Conservation (phyloP, 2,329 filamentous ascomycete genomes). For the Polytolypa hystricis region DNA sequence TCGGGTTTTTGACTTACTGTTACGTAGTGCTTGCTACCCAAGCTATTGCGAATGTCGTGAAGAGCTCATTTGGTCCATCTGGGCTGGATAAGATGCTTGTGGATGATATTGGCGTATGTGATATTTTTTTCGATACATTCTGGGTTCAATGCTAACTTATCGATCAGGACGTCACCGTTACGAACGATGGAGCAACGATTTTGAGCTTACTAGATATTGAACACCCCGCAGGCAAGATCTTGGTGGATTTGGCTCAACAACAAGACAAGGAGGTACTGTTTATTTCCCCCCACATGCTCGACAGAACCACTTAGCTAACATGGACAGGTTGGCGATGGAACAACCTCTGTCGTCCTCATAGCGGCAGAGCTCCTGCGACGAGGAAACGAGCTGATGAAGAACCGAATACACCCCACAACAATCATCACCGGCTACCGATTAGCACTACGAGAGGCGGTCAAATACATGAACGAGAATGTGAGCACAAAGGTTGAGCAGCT, state of each 20-base stretch:
- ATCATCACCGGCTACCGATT: slow-evolving; percentile 98
- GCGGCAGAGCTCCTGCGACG: slow-evolving; percentile 86
- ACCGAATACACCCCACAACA: slow-evolving; percentile 98
- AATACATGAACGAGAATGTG: slow-evolving; percentile 98
- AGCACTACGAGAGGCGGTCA: slow-evolving; percentile 87
- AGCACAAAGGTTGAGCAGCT: slow-evolving; percentile 90
- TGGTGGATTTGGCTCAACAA: slow-evolving; percentile 94
- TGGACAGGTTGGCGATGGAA: slow-evolving; percentile 74
- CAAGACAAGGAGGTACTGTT: slow-evolving; percentile 73
- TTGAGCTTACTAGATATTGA: slow-evolving; percentile 91
- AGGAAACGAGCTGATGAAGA: slow-evolving; percentile 98
- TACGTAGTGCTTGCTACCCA: slow-evolving; percentile 76
- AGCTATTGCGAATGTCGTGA: slow-evolving; percentile 96
- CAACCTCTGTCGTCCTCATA: slow-evolving; percentile 94
- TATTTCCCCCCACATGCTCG: not conserved
- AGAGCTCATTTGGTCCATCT: slow-evolving; percentile 94
- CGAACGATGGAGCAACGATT: slow-evolving; percentile 97
- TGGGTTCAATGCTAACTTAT: too few species aligned
- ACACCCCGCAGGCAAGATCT: slow-evolving; percentile 94
- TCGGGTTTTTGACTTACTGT: slow-evolving; percentile 11
- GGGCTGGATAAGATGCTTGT: slow-evolving; percentile 99
- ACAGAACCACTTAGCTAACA: not conserved
- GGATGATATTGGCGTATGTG: slow-evolving; percentile 83
- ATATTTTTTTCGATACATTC: too few species aligned
- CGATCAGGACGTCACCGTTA: slow-evolving; percentile 97